Percentiles rank a stretch among this genome's conserved stretches.
phyloP scores from a whole-genome alignment of 225 moss, liverwort and hornwort species.

The Bryum argenteum region DNA sequence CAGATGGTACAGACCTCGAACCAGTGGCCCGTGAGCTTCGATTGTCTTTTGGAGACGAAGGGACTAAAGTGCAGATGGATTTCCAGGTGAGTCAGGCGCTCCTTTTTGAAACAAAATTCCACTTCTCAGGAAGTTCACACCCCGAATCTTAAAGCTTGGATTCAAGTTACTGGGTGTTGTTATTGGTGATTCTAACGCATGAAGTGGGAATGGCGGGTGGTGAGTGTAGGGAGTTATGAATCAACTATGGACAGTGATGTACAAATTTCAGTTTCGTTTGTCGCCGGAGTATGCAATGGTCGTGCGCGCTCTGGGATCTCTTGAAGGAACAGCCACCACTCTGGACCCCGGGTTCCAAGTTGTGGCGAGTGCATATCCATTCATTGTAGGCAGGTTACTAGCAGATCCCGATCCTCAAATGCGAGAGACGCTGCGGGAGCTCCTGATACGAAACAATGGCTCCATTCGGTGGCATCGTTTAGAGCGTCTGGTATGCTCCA shows the following conservation, averaged over 20 bases:
- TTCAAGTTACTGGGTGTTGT: no score
- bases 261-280: slow-evolving; percentile 76
- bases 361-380: slow-evolving; percentile 87
- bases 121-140: slow-evolving; percentile 1
- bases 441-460: slow-evolving; percentile 76
- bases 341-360: slow-evolving; percentile 84
- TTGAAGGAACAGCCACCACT: slow-evolving; percentile 85
- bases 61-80: slow-evolving; percentile 65
- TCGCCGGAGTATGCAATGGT: slow-evolving; percentile 90
- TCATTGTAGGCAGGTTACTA: slow-evolving; percentile 78
- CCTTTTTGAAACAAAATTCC: not conserved
- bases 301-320: slow-evolving; percentile 83
- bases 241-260: slow-evolving; percentile 85
- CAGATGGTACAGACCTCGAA: slow-evolving; percentile 61
- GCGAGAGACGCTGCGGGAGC: slow-evolving; percentile 78
- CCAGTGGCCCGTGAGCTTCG: slow-evolving; percentile 69
- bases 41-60: slow-evolving; percentile 73
- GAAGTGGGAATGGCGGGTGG: not conserved
- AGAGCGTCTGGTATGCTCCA: slow-evolving; percentile 66
- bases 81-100: slow-evolving; percentile 55
- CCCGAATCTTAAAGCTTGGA: not conserved
- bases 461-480: slow-evolving; percentile 86
- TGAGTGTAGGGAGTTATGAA: slow-evolving; percentile 72
- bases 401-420: slow-evolving; percentile 90
- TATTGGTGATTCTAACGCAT: no score